Percentiles rank a stretch among this genome's conserved stretches.
Evolutionary conservation across 2,329 filamentous ascomycete species (phyloP).

Genomic region (Colletotrichum simmondsii): DNA sequence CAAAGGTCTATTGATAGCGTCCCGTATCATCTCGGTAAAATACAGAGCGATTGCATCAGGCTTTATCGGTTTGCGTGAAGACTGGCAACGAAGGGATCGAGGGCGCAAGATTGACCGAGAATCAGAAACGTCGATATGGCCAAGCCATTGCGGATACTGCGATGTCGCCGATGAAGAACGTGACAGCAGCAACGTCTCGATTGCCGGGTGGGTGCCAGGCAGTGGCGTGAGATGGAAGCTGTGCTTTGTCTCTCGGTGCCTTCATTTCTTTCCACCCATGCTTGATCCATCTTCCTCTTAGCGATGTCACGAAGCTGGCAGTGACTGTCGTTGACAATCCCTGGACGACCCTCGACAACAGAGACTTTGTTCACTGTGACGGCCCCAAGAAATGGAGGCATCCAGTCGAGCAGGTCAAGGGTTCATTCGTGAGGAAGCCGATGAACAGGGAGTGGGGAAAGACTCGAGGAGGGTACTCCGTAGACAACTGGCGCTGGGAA

Average conservation of each 20-base stretch:
- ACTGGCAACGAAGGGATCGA: neutral
- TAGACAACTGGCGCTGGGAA: neutral
- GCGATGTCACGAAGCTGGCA: slow-evolving; percentile 1
- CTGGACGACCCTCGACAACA: neutral
- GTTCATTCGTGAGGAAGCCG: neutral
- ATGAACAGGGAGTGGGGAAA: slow-evolving; percentile 1
- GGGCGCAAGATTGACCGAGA: neutral
- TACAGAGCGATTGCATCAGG: neutral
- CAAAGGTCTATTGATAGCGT: neutral
- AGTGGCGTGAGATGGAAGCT: slow-evolving; percentile 1
- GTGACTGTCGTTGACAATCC: neutral
- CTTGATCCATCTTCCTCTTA: neutral
- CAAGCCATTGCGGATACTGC: neutral
- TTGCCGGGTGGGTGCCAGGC: neutral
- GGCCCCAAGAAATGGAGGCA: neutral
- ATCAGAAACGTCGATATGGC: neutral
- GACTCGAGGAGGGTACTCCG: neutral
- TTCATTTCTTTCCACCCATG: slow-evolving; percentile 3
- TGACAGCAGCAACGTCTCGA: neutral
- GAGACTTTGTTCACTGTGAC: neutral
- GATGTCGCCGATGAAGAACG: neutral
- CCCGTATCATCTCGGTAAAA: neutral
- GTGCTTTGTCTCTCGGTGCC: neutral
- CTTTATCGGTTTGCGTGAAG: neutral
- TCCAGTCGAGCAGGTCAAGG: neutral